These are phyloP conservation scores for Penicillium polonicum DNA, from an alignment of 2,329 filamentous ascomycete species.

Conservation along the genomic window DNA sequence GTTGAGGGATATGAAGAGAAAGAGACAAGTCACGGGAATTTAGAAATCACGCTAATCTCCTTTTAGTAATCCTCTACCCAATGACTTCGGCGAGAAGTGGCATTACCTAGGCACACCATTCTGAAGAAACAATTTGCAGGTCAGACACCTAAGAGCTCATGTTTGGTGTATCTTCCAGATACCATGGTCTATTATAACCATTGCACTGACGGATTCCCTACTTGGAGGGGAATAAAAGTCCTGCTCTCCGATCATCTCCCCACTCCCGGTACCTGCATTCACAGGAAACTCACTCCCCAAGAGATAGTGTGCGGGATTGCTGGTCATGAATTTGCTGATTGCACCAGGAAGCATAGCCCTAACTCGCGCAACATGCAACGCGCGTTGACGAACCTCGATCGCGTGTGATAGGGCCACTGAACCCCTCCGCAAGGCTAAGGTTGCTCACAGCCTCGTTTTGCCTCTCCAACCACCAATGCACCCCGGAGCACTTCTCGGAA, in stretches of 20 bases:
- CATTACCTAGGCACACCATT: not conserved
- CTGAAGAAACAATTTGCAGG: not conserved
- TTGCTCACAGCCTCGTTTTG: not conserved
- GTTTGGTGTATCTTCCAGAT: not conserved
- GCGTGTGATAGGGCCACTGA: not conserved
- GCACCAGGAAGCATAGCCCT: not conserved
- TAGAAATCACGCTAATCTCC: slow-evolving; percentile 22
- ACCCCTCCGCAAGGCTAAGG: not conserved
- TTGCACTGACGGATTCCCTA: not conserved
- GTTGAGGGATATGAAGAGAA: slow-evolving; percentile 27
- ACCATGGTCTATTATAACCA: not conserved
- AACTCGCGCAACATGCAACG: not conserved
- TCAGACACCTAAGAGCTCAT: not conserved
- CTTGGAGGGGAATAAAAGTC: not conserved
- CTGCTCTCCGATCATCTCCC: not conserved
- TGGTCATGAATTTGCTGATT: not conserved
- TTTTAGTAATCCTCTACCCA: slow-evolving; percentile 17
- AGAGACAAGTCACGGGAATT: slow-evolving; percentile 30
- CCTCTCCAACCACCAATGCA: not conserved
- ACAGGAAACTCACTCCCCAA: not conserved
- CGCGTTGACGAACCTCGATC: not conserved
- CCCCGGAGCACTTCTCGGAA: not conserved
- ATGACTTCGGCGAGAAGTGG: slow-evolving; percentile 1
- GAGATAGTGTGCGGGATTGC: not conserved
- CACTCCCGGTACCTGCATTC: not conserved